Evolutionary conservation across 1,284 basidiomycete genomes (phyloP).

Genomic region (Apiotrichum porosum): DNA sequence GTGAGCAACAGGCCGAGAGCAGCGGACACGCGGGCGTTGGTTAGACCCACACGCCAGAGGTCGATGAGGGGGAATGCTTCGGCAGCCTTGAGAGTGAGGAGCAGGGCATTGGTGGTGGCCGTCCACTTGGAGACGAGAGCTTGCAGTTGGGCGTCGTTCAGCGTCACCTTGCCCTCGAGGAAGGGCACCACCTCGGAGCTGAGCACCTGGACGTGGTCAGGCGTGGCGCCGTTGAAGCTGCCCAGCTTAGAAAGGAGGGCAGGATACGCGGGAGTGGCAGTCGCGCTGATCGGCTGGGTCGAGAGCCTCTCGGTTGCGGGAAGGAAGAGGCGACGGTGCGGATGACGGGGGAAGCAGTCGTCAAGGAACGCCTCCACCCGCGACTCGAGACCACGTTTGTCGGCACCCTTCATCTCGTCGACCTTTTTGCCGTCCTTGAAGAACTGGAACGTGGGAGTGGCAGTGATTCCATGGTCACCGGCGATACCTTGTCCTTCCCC

Average conservation of each 20-base stretch:
- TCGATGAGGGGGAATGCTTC: conserved; percentile 76
- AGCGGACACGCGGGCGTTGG: conserved; percentile 58
- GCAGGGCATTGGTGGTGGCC: conserved; percentile 53
- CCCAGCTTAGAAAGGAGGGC: conserved; percentile 61
- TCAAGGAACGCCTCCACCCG: conserved; percentile 47
- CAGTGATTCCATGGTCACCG: conserved; percentile 62
- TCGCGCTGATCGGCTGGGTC: conserved; percentile 69
- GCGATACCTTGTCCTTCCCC: conserved; percentile 62
- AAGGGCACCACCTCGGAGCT: conserved; percentile 57
- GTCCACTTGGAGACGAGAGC: conserved; percentile 50
- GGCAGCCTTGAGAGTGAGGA: conserved; percentile 54
- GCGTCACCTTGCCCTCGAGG: conserved; percentile 56
- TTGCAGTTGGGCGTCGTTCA: conserved; percentile 30
- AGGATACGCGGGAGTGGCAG: conserved; percentile 64
- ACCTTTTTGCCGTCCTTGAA: conserved; percentile 74
- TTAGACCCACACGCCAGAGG: conserved; percentile 71
- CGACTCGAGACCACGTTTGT: conserved; percentile 35
- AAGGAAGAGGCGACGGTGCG: conserved; percentile 62
- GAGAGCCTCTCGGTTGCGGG: conserved; percentile 62
- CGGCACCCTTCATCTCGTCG: conserved; percentile 67
- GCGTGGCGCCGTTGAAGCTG: conserved; percentile 52
- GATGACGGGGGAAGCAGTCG: conserved; percentile 57
- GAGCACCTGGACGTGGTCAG: conserved; percentile 53
- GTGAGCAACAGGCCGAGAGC: conserved; percentile 51
- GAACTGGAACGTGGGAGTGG: conserved; percentile 79